Base-by-base conservation (phyloP, 768 basidiomycete genomes). In the Suillus brevipes region DNA sequence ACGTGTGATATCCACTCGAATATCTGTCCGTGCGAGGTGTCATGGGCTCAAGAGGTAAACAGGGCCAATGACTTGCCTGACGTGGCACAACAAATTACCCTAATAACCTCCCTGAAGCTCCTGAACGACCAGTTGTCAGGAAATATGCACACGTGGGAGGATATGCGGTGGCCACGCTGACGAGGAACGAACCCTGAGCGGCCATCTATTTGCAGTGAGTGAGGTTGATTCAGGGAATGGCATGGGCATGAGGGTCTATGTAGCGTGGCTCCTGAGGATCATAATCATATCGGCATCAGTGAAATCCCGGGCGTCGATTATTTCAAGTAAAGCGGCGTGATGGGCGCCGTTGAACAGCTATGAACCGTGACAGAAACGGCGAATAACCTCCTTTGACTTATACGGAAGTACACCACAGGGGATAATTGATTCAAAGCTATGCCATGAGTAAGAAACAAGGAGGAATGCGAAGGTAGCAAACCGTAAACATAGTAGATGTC, bases 401-500 rank as follows among this genome's bases (percentile, higher is more conserved):
- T 55, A 5, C 34, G 34, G 25, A 34, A n/a, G 9, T n/a, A 38
- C 45, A 18, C 34, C 10, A 34, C 16, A n/a, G 31, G 28, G 53
- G 31, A 57, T 20, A 52, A 38, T 34, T 13, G 61, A 23, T 61
- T 28, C 25, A 53, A 50, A 52, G 34, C 34, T 28, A 64, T 49
- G 64, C 42, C 6, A 28, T 63, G 45, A 38, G 25, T 64, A 31
- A 60, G 25, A 63, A 60, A 59, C n/a, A 62, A 31, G 13, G 56
- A 42, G 62, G 28, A 9, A 61, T 61, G 53, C 47, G 25, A 42
- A 42, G 31, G 50, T 60, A 61, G 34, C 40, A 36, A 49, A 34
- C 40, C 23, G 50, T 31, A 63, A 57, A 65, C 69, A 62, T 63
- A 57, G 12, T 59, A 56, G 49, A 63, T 63, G 69, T 66, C 75